phyloP scores from a whole-genome alignment of 2,329 filamentous ascomycete genomes.

The Colletotrichum sp. region DNA sequence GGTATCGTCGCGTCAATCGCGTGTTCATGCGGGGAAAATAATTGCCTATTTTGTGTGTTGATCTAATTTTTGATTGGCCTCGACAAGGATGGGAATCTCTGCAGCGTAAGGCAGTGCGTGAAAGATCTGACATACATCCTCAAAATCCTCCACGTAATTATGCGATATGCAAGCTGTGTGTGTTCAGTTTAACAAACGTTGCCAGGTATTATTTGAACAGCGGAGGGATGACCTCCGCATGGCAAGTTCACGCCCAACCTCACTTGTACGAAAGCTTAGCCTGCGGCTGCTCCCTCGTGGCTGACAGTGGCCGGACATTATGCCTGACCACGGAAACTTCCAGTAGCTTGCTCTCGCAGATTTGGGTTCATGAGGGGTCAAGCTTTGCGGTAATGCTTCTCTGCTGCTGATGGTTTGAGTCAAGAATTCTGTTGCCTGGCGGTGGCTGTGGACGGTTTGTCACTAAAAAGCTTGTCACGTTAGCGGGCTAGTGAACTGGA shows the following conservation, averaged over 20 bases:
- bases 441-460: background rate
- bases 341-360: background rate
- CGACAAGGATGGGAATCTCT: background rate
- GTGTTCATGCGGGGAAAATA: background rate
- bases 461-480: background rate
- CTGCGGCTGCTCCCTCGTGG: background rate
- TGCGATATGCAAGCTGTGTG: background rate
- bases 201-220: background rate
- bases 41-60: background rate
- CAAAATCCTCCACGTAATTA: background rate
- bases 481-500: background rate
- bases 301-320: background rate
- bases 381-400: background rate
- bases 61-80: background rate
- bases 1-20: background rate
- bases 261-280: background rate
- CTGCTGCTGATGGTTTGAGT: background rate
- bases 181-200: background rate
- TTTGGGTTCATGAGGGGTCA: background rate
- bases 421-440: background rate
- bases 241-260: background rate
- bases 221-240: background rate
- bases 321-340: background rate
- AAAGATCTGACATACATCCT: background rate
- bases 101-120: background rate